A percentile compares a stretch with the other conserved stretches of the same genome.
These are phyloP conservation scores for Hymenoscyphus scutula DNA, from an alignment of 2,329 filamentous ascomycete species.

Conservation along the genomic window DNA sequence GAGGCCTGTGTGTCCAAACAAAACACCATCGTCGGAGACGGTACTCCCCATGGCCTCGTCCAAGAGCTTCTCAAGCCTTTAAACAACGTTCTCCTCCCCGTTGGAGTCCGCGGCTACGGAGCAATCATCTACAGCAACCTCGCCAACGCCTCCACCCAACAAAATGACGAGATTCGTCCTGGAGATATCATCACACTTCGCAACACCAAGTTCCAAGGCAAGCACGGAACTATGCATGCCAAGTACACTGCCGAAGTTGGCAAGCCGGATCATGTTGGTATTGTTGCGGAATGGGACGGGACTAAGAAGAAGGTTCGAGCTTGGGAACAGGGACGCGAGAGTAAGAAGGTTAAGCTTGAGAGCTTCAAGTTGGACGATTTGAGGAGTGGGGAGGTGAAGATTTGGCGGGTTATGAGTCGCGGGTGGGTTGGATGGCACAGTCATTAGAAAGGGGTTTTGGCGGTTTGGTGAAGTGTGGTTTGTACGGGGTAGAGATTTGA, in stretches of 20 bases:
- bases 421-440: slow-evolving; percentile 89
- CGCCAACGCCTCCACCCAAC: slow-evolving; percentile 86
- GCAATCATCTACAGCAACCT: slow-evolving; percentile 92
- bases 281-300: slow-evolving; percentile 96
- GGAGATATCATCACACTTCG: slow-evolving; percentile 92
- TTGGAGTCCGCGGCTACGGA: slow-evolving; percentile 87
- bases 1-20: slow-evolving; percentile 70
- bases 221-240: slow-evolving; percentile 90
- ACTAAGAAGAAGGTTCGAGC: slow-evolving; percentile 96
- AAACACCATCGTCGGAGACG: slow-evolving; percentile 79
- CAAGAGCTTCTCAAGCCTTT: slow-evolving; percentile 74
- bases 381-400: slow-evolving; percentile 89
- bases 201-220: slow-evolving; percentile 92
- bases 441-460: slow-evolving; percentile 56
- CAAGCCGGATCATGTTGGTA: slow-evolving; percentile 79
- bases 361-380: slow-evolving; percentile 93
- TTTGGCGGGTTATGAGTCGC: slow-evolving; percentile 92
- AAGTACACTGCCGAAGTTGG: slow-evolving; percentile 90
- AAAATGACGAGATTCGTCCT: slow-evolving; percentile 87
- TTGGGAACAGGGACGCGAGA: slow-evolving; percentile 94
- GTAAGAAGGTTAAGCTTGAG: slow-evolving; percentile 88
- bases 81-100: slow-evolving; percentile 70
- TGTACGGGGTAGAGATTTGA: background rate
- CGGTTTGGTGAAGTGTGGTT: background rate
- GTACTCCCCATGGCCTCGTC: slow-evolving; percentile 75